Evolutionary conservation across 2,329 filamentous ascomycete species (phyloP), one percentile per base, ranked within the genome.

Genomic region (Teratosphaeriaceae sp.): DNA sequence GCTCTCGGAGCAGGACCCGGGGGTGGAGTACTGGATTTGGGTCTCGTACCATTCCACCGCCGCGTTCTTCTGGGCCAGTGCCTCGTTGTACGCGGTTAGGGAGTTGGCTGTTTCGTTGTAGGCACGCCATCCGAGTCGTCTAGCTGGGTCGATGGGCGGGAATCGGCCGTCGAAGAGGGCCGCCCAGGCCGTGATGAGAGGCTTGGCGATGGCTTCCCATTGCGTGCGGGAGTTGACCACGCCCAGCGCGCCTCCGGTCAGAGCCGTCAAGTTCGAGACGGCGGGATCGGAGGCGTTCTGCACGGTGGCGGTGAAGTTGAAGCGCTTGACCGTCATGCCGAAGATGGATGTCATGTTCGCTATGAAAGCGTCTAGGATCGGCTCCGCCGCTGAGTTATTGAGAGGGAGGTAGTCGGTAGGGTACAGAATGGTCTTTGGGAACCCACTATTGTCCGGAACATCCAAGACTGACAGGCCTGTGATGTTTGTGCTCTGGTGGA

Each of bases 361-460:
- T 31, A 69, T 60, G 48, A 68, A 68, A 0, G 44, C 45, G 46
- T 67, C 60, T 0, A 69, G 55, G 7, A 68, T 57, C 1, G 56
- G 53, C 27, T 68, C 63, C 0, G 66, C 64, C 2, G 64, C 63
- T 0, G 65, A 61, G 43, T 68, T 69, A 44, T 54, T 62, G 2
- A 69, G 53, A 0, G 67, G 66, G 0, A 69, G 55, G 40, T 68
- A 68, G 36, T 70, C 67, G 2, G 54, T 56, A 2, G 65, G 64
- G 43, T 69, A 69, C 1, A 68, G 45, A 19, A 69, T 58, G 1
- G 61, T 59, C 45, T 65, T 66, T 5, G 66, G 66, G 38, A 64
- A 68, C 0, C 44, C 51, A 5, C 54, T 46, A 9, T 54, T 61
- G 42, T 65, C 61, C 5, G 64, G 60, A 1, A 64, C 60, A 4